These are phyloP conservation scores for Mucor velutinosus DNA, from an alignment of 371 early-diverging fungal species.

Conservation along the genomic window DNA sequence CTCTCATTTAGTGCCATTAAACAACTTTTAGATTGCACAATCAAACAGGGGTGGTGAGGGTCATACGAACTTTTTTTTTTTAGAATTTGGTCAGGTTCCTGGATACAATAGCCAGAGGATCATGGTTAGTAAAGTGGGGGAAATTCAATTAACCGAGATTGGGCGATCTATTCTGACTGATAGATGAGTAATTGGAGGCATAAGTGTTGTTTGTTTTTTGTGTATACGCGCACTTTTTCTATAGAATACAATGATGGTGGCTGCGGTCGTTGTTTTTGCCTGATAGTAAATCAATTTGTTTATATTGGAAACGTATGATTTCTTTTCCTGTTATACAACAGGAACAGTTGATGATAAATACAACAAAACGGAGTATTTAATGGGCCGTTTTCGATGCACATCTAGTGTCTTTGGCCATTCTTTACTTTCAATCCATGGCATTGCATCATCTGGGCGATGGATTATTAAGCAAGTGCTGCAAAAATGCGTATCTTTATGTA, in stretches of 20 bases:
- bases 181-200: too few species aligned
- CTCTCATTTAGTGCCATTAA: slow-evolving; percentile 65
- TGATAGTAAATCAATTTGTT: background rate
- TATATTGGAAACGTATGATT: background rate
- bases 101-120: background rate
- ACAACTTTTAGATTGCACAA: slow-evolving; percentile 40
- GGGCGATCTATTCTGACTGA: background rate
- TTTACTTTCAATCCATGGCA: background rate
- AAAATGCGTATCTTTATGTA: background rate
- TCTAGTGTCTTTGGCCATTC: background rate
- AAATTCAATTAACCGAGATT: background rate
- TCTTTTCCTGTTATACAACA: background rate
- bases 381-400: background rate
- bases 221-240: too few species aligned
- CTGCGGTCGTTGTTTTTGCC: too few species aligned
- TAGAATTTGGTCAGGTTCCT: background rate
- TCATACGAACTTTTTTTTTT: background rate
- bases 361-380: background rate
- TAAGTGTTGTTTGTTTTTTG: too few species aligned
- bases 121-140: background rate
- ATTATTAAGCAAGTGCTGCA: background rate
- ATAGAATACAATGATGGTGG: too few species aligned
- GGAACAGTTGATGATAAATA: background rate
- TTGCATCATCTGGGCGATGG: background rate
- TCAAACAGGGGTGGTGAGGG: background rate